These are phyloP conservation scores for Kodamaea fukazawae DNA, from an alignment of 805 yeast species.

Conservation along the genomic window DNA sequence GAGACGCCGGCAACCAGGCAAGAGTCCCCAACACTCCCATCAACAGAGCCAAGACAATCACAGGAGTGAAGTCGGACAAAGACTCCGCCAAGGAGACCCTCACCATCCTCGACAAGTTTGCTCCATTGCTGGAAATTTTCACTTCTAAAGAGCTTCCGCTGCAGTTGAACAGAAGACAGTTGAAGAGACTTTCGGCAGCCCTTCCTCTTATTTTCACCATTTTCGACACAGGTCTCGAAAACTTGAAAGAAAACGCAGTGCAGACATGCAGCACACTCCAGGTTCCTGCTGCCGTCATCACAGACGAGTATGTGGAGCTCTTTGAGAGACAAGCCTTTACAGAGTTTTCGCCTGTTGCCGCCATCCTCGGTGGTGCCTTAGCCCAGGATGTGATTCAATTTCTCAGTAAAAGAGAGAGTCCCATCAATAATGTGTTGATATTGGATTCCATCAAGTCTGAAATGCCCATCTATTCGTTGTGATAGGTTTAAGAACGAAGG, in stretches of 20 bases:
- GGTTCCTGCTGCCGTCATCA: conserved; percentile 44
- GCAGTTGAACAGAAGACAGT: conserved; percentile 42
- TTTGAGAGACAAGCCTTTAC: conserved; percentile 51
- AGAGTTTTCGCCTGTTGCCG: conserved; percentile 80
- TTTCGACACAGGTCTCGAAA: conserved; percentile 40
- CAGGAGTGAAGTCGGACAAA: conserved; percentile 28
- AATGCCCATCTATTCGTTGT: conserved; percentile 71
- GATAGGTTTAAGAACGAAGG: conserved; percentile 6
- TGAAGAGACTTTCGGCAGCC: conserved; percentile 52
- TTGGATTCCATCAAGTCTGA: conserved; percentile 69
- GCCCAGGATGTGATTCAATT: conserved; percentile 89
- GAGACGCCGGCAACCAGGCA: conserved; percentile 44
- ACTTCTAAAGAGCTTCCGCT: conserved; percentile 35
- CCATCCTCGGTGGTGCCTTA: conserved; percentile 84
- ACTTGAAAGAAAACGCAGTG: conserved; percentile 26
- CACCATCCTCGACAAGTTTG: conserved; percentile 36
- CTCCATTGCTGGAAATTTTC: conserved; percentile 35
- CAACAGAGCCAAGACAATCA: conserved; percentile 45
- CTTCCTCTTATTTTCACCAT: conserved; percentile 60
- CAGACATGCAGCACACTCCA: conserved; percentile 30
- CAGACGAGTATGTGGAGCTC: conserved; percentile 39
- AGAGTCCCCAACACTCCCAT: conserved; percentile 45
- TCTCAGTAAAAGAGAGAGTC: conserved; percentile 70
- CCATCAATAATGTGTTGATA: conserved; percentile 76
- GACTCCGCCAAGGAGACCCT: conserved; percentile 43